Conservation (phyloP, 305 asterid genomes). For the Fraxinus paxiana region DNA sequence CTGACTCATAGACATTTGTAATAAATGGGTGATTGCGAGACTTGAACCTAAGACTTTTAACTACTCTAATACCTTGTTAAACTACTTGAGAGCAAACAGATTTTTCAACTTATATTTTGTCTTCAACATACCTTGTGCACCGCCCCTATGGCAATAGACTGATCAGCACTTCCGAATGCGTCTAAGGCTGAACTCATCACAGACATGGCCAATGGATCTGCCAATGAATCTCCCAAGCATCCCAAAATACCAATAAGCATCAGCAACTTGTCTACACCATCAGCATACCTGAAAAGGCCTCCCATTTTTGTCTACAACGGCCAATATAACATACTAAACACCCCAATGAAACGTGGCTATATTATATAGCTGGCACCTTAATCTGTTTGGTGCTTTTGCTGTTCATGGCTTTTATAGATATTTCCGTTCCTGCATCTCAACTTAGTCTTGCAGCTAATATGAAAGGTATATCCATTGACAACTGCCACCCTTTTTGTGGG, state of each 20-base stretch:
- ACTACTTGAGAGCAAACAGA: neutral
- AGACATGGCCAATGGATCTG: conserved; percentile 41
- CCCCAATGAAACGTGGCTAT: neutral
- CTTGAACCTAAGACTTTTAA: neutral
- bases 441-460: neutral
- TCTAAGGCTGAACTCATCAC: conserved; percentile 42
- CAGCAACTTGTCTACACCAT: conserved; percentile 37
- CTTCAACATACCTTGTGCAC: conserved; percentile 45
- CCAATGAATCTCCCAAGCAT: conserved; percentile 47
- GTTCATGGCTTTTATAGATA: neutral
- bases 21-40: neutral
- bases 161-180: conserved; percentile 43
- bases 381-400: neutral
- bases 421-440: neutral
- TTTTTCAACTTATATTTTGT: neutral
- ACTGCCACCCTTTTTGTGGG: neutral
- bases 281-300: conserved; percentile 45
- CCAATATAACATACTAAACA: neutral
- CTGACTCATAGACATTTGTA: neutral
- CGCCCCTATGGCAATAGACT: conserved; percentile 29
- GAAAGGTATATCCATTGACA: neutral
- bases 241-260: conserved; percentile 43
- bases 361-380: neutral
- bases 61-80: neutral
- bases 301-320: conserved; percentile 22